These are phyloP conservation scores for Ogataea parapolymorpha DNA, from an alignment of 805 yeast genomes.

Conservation along the genomic window DNA sequence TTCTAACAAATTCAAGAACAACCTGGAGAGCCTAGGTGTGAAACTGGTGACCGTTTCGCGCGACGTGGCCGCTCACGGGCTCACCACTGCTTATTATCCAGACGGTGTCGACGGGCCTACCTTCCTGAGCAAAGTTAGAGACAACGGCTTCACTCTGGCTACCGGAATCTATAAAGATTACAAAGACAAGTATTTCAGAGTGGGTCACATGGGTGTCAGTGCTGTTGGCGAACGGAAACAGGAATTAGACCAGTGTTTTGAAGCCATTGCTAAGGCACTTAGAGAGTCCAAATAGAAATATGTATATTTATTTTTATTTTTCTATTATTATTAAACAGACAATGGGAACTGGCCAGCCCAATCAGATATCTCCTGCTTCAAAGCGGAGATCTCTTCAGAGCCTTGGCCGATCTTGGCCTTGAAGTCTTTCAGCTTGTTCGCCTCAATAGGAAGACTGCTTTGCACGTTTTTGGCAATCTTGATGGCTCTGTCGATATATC, in stretches of 20 bases:
- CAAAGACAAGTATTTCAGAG: slow-evolving; percentile 79
- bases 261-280: slow-evolving; percentile 43
- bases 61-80: slow-evolving; percentile 77
- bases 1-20: slow-evolving; percentile 63
- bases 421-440: slow-evolving; percentile 94
- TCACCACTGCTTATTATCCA: slow-evolving; percentile 82
- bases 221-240: slow-evolving; percentile 53
- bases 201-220: slow-evolving; percentile 94
- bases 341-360: slow-evolving; percentile 92
- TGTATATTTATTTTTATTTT: background rate
- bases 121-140: slow-evolving; percentile 53
- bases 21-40: slow-evolving; percentile 57
- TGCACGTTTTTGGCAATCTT: slow-evolving; percentile 73
- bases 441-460: slow-evolving; percentile 78
- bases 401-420: slow-evolving; percentile 75
- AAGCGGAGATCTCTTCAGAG: slow-evolving; percentile 59
- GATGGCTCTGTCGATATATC: slow-evolving; percentile 78
- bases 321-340: slow-evolving; percentile 39
- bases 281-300: slow-evolving; percentile 3
- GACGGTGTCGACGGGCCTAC: slow-evolving; percentile 68
- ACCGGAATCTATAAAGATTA: slow-evolving; percentile 87
- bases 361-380: slow-evolving; percentile 73
- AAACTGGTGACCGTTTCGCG: slow-evolving; percentile 59
- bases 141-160: slow-evolving; percentile 73
- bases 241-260: slow-evolving; percentile 50